These are phyloP conservation scores for Aaosphaeria pasadenensis DNA, from an alignment of 2,329 filamentous ascomycete species.

Conservation along the genomic window DNA sequence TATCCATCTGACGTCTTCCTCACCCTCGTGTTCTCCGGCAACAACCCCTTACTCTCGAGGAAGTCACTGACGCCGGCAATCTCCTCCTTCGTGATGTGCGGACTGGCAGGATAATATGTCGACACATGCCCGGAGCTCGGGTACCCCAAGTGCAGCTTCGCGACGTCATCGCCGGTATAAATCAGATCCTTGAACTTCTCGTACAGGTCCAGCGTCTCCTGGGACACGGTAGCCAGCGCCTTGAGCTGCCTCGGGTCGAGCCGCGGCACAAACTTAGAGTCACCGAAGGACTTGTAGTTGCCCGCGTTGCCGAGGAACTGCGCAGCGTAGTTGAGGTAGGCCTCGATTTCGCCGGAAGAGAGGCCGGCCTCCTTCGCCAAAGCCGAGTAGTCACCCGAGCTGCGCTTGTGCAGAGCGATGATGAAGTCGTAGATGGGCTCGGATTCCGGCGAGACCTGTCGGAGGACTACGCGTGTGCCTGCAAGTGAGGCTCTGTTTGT, in stretches of 20 bases:
- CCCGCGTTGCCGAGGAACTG: conserved; percentile 54
- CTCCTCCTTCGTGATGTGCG: conserved; percentile 47
- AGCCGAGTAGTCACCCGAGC: conserved; percentile 48
- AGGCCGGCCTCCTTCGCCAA: conserved; percentile 43
- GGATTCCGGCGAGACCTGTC: conserved; percentile 52
- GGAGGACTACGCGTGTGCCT: conserved; percentile 52
- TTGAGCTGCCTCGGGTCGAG: conserved; percentile 42
- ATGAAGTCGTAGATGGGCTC: conserved; percentile 56
- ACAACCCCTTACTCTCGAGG: conserved; percentile 43
- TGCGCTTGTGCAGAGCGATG: conserved; percentile 46
- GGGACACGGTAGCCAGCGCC: conserved; percentile 42
- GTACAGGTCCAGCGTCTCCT: conserved; percentile 39
- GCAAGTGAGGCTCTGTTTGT: conserved; percentile 42
- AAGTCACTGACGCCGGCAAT: conserved; percentile 47
- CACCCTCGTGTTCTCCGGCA: conserved; percentile 51
- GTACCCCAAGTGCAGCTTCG: conserved; percentile 48
- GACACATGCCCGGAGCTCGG: conserved; percentile 48
- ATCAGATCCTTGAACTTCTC: conserved; percentile 44
- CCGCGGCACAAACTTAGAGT: conserved; percentile 53
- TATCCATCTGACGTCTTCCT: conserved; percentile 44
- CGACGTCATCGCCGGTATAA: conserved; percentile 41
- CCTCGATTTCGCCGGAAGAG: conserved; percentile 35
- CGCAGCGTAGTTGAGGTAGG: conserved; percentile 37
- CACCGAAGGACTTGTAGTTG: conserved; percentile 53
- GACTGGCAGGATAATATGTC: conserved; percentile 50